A percentile compares a stretch with the other conserved stretches of the same genome.
Conservation (phyloP, 2,329 filamentous ascomycete species). For the Fusarium graminum region DNA sequence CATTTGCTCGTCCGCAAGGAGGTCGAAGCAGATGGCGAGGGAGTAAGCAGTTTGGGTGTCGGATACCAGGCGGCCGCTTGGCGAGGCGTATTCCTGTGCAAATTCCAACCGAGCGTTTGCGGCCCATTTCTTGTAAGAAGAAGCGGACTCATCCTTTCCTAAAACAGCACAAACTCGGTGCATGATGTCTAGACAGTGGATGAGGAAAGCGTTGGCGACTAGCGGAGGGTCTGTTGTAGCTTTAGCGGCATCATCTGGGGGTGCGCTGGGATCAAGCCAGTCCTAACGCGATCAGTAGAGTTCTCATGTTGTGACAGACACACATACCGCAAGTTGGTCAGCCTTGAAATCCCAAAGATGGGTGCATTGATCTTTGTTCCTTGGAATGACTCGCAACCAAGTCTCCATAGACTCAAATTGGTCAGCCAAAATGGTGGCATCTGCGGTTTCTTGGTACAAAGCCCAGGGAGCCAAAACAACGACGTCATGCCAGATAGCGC, state of each 20-base stretch:
- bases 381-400: conserved; percentile 54
- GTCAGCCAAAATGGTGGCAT: conserved; percentile 53
- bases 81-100: conserved; percentile 41
- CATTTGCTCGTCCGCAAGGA: conserved; percentile 20
- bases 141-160: conserved; percentile 38
- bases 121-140: conserved; percentile 32
- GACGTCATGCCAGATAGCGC: conserved; percentile 60
- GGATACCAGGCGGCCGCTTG: conserved; percentile 38
- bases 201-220: conserved; percentile 62
- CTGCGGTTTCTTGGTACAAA: conserved; percentile 56
- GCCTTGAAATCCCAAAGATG: conserved; percentile 56
- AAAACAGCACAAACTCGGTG: conserved; percentile 53
- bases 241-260: conserved; percentile 55
- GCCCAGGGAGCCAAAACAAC: conserved; percentile 58
- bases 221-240: conserved; percentile 57
- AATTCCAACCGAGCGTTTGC: conserved; percentile 33
- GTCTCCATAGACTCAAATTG: conserved; percentile 57
- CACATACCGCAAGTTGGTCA: conserved; percentile 42
- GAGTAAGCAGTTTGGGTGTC: conserved; percentile 45
- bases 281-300: conserved; percentile 53
- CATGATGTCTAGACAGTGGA: conserved; percentile 58
- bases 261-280: conserved; percentile 63
- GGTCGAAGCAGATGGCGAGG: conserved; percentile 43
- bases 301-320: rapidly evolving
- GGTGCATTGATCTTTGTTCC: conserved; percentile 52